Conservation (phyloP, 306 rosid species). For the Ormosia semicastrata region DNA sequence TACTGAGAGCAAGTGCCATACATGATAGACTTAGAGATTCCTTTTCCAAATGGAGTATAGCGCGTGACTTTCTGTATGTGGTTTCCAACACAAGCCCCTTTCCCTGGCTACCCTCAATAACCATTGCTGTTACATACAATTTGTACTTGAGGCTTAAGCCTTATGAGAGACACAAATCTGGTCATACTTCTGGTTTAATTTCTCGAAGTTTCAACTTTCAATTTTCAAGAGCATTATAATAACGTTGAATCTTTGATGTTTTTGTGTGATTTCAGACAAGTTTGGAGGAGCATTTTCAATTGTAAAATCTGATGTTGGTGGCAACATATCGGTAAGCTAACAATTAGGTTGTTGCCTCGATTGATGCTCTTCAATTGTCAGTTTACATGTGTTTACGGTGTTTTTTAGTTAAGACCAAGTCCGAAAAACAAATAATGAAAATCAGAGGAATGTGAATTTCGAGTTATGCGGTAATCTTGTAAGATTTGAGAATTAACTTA, state of each 20-base stretch:
- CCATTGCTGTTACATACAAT: neutral
- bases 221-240: neutral
- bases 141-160: neutral
- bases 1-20: too few species aligned
- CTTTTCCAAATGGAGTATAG: too few species aligned
- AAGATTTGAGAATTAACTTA: too few species aligned
- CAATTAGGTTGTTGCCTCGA: neutral
- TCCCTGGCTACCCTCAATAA: neutral
- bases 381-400: too few species aligned
- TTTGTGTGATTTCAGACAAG: slow-evolving; percentile 46
- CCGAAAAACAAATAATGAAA: too few species aligned
- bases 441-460: too few species aligned
- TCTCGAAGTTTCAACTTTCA: neutral
- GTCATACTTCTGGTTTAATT: neutral
- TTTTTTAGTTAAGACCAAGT: too few species aligned
- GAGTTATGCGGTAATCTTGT: too few species aligned
- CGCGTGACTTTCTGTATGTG: neutral
- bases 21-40: too few species aligned
- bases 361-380: slow-evolving; percentile 2
- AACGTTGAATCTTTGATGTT: neutral
- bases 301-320: slow-evolving; percentile 66
- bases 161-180: neutral
- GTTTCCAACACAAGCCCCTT: neutral
- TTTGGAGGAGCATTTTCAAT: slow-evolving; percentile 73
- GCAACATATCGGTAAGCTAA: slow-evolving; percentile 54